Evolutionary conservation across 2,329 filamentous ascomycete species (phyloP), one percentile per base, ranked within the genome.

Genomic region (Gyromitra esculenta): DNA sequence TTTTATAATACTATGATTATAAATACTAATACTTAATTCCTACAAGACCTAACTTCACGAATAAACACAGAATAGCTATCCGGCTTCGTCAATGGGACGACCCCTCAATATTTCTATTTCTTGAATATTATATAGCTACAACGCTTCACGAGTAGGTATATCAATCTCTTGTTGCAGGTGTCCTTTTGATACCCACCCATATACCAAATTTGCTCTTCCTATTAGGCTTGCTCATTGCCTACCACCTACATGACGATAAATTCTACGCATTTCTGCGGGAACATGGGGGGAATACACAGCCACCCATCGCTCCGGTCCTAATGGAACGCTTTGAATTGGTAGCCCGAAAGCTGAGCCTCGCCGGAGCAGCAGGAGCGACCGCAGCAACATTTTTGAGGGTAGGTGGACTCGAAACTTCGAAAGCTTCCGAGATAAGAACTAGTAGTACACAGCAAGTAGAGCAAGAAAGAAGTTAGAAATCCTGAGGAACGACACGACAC

Each of bases 141-240:
- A 39, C 18, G 31, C 35, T 59, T 35, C 25, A 59, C 5, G 37
- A 60, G 57, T 59, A 39, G 9, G 50, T 25, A n/a, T 54, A n/a
- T n/a, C 37, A 59, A 39, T 6, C 25, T 18, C 35, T 31, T 8
- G 8, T 11, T 21, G 5, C 18, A 59, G 11, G 31, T n/a, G 18
- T 59, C 6, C 31, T 25, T 5, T 5, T 59, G 21, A 8, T 21
- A 59, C 11, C n/a, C 18, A 13, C 56, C 18, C 11, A 21, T 39
- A 15, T 60, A 2, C 9, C 15, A 21, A 41, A 5, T 31, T 41
- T 18, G 15, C 25, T 62, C 56, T 39, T 31, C 13, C 31, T 59
- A n/a, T 8, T 5, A 39, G 56, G 56, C 31, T 43, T 39, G 15
- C 57, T 62, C 57, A 62, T 37, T n/a, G 37, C 43, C 35, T 62